Conservation (phyloP, 2,329 filamentous ascomycete species). For the Berkeleyomyces rouxiae region DNA sequence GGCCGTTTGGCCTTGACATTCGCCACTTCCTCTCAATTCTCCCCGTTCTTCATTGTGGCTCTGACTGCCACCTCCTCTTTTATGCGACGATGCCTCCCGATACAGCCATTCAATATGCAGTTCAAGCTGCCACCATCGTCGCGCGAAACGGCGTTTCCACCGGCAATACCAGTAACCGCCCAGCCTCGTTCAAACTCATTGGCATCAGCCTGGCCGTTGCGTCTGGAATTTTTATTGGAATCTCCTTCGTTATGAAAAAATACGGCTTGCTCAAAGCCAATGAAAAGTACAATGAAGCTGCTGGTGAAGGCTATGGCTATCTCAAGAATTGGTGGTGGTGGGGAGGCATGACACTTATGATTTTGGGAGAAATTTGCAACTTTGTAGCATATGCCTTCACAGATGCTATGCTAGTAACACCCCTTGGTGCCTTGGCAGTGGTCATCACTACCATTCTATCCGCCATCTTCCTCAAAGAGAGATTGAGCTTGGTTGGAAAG, state of each 20-base stretch:
- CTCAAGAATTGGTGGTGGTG: conserved; percentile 94
- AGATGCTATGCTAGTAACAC: conserved; percentile 88
- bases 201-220: conserved; percentile 73
- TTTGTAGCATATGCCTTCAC: conserved; percentile 95
- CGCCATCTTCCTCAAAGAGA: conserved; percentile 88
- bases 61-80: neutral
- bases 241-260: conserved; percentile 94
- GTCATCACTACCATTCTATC: conserved; percentile 84
- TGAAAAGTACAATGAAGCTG: conserved; percentile 87
- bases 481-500: conserved; percentile 88
- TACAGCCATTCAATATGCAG: conserved; percentile 2
- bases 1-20: neutral
- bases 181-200: conserved; percentile 58
- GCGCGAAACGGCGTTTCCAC: conserved; percentile 24
- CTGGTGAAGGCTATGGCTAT: conserved; percentile 93
- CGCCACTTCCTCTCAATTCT: neutral
- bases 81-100: conserved; percentile 2
- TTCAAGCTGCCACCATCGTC: conserved; percentile 4
- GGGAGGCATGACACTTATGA: conserved; percentile 92
- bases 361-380: conserved; percentile 89
- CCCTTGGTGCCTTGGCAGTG: conserved; percentile 76
- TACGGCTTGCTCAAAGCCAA: conserved; percentile 80
- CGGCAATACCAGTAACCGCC: conserved; percentile 23
- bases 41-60: neutral
- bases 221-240: conserved; percentile 83